Evolutionary conservation across 371 early-diverging fungal genomes (phyloP).

Genomic region (Cokeromyces recurvatus): DNA sequence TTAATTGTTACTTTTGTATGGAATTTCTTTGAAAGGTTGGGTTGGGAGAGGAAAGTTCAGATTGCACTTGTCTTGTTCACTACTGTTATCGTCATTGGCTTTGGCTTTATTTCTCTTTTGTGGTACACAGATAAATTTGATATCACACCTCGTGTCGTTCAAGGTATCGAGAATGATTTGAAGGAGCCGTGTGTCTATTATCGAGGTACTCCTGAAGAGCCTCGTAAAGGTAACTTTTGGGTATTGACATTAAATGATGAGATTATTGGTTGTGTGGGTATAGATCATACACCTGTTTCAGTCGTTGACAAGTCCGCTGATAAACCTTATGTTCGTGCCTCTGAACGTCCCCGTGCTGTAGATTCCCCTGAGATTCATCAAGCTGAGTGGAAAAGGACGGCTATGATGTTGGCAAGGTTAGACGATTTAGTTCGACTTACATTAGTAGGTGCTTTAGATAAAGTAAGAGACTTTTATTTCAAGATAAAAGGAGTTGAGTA

Average conservation of each 20-base stretch:
- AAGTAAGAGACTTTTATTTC: constrained; percentile 8
- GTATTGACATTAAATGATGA: constrained; percentile 41
- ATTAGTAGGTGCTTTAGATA: constrained; percentile 18
- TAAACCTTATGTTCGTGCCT: constrained; percentile 9
- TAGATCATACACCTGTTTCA: constrained; percentile 22
- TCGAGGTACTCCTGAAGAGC: constrained; percentile 21
- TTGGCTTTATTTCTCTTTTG: constrained; percentile 21
- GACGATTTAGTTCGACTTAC: constrained; percentile 33
- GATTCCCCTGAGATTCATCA: constrained; percentile 21
- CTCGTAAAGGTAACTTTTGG: constrained; percentile 41
- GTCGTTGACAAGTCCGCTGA: constrained; percentile 12
- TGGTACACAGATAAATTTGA: constrained; percentile 39
- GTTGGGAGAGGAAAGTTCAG: constrained; percentile 12
- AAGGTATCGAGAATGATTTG: constrained; percentile 39
- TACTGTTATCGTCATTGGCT: constrained; percentile 19
- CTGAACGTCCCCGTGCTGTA: constrained; percentile 20
- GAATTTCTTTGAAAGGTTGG: constrained; percentile 1
- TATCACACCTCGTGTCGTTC: constrained; percentile 23
- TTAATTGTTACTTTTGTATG: constrained; percentile 14
- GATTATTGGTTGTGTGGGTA: constrained; percentile 40
- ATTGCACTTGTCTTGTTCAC: constrained; percentile 14
- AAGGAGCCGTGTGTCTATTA: constrained; percentile 32
- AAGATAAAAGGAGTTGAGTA: constrained; percentile 1
- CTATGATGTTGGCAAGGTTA: constrained; percentile 19
- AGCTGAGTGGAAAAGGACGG: constrained; percentile 30